Conservation (phyloP, 495 filamentous ascomycete species). For the Cercophora newfieldiana region DNA sequence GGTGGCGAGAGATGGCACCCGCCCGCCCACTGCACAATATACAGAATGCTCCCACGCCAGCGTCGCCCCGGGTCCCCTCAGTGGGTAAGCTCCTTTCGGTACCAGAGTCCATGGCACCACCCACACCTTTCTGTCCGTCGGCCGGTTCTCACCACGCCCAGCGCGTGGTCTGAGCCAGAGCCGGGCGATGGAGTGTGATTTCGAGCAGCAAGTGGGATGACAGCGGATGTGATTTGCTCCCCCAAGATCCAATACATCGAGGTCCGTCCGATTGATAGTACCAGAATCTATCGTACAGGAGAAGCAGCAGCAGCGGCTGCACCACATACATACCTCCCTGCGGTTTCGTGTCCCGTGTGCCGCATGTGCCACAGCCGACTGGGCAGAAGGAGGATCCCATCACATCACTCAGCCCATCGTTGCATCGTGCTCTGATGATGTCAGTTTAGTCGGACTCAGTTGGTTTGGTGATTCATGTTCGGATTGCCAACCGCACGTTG, state of each 20-base stretch:
- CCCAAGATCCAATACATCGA: constrained; percentile 25
- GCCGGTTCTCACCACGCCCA: neutral
- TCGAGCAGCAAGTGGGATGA: neutral
- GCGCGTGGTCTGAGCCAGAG: neutral
- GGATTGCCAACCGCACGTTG: neutral
- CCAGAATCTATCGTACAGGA: neutral
- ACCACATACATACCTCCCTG: neutral
- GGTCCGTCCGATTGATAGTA: constrained; percentile 24
- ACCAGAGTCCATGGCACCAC: constrained; percentile 19
- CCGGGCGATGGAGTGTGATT: neutral
- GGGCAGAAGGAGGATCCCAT: neutral
- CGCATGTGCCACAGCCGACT: neutral
- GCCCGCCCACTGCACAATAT: neutral
- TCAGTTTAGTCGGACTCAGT: neutral
- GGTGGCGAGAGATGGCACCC: neutral
- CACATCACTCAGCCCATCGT: neutral
- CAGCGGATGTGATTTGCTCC: neutral
- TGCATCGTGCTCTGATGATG: neutral
- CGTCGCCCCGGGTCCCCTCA: constrained; percentile 17
- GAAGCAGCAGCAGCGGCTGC: neutral
- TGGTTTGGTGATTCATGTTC: neutral
- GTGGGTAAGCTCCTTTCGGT: constrained; percentile 19
- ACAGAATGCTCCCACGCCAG: neutral
- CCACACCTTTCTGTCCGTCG: neutral
- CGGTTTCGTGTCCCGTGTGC: too few relatives aligned